Conservation (phyloP, 257 asterid species). For the Penstemon eatonii region DNA sequence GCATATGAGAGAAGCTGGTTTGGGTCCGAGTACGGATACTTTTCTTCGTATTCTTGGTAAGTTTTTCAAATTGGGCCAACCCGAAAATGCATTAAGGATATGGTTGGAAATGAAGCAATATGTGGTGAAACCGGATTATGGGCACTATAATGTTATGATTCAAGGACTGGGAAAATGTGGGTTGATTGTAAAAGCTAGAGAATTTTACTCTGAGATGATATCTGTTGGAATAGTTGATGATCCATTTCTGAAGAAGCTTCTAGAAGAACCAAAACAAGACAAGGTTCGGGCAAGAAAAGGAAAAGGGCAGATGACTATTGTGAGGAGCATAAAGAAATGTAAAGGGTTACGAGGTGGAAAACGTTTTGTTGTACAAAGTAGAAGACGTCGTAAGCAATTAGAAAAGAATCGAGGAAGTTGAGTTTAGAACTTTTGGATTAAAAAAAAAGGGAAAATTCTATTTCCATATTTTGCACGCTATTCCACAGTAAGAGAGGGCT, state of each 20-base stretch:
- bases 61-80: slow-evolving; percentile 47
- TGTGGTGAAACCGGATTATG: slow-evolving; percentile 45
- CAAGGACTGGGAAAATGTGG: slow-evolving; percentile 64
- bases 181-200: slow-evolving; percentile 57
- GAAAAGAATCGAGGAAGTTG: slow-evolving; percentile 25
- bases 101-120: slow-evolving; percentile 64
- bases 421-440: background rate
- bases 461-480: too few species aligned
- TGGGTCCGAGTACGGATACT: slow-evolving; percentile 66
- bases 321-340: slow-evolving; percentile 34
- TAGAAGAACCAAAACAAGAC: slow-evolving; percentile 37
- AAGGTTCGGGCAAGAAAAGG: slow-evolving; percentile 23
- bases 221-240: slow-evolving; percentile 45
- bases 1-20: slow-evolving; percentile 53
- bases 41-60: slow-evolving; percentile 46
- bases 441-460: too few species aligned
- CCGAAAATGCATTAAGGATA: slow-evolving; percentile 59
- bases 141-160: slow-evolving; percentile 54
- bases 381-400: slow-evolving; percentile 27
- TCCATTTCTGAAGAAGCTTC: slow-evolving; percentile 56
- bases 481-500: too few species aligned
- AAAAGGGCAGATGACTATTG: slow-evolving; percentile 29
- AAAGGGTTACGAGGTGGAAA: slow-evolving; percentile 28
- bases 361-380: slow-evolving; percentile 17
- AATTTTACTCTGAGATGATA: slow-evolving; percentile 67